Evolutionary conservation across 768 basidiomycete genomes (phyloP), one percentile per base, ranked within the genome.

Genomic region (Cystofilobasidium capitatum): DNA sequence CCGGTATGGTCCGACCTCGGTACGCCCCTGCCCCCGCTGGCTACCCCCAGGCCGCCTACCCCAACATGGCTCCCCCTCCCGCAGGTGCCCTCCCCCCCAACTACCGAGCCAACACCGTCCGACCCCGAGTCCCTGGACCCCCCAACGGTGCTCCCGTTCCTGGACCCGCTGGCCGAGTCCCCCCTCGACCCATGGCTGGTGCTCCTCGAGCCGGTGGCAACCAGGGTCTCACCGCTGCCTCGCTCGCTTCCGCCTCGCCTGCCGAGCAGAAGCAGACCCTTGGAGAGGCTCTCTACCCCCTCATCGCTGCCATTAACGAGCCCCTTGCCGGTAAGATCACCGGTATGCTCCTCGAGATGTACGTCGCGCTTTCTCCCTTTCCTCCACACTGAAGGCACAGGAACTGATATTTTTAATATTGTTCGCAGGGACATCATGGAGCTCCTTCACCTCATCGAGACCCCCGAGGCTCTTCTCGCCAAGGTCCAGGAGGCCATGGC

Each of bases 231-330:
- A 85, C 83, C 58, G 80, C 89, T 26, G 81, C 85, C 74, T 74
- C 82, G 13, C 81, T 88, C 69, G 83, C 83, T 49, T 81, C 74
- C 70, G 84, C 84, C 29, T 78, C 82, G 58, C 84, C 85, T 40
- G 80, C 82, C 77, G 94, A 98, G 79, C 92, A 97, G 84, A 99
- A 99, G 82, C 96, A 99, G 79, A 91, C 97, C 88, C 82, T 99
- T 58, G 96, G 96, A 72, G 96, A 99, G 80, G 85, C 88, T 59
- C 85, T 97, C 72, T 97, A 97, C 80, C 86, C 94, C 83, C 87
- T 85, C 76, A 93, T 97, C 71, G 64, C 60, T 24, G 63, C 64
- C 75, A 90, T 66, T 87, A 98, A 74, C 90, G 61, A 92, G 66
- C 93, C 94, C 26, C 81, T 96, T 75, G 92, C 96, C 71, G 96